Base-by-base conservation (phyloP, 2,329 filamentous ascomycete genomes). In the Fusarium luffae region DNA sequence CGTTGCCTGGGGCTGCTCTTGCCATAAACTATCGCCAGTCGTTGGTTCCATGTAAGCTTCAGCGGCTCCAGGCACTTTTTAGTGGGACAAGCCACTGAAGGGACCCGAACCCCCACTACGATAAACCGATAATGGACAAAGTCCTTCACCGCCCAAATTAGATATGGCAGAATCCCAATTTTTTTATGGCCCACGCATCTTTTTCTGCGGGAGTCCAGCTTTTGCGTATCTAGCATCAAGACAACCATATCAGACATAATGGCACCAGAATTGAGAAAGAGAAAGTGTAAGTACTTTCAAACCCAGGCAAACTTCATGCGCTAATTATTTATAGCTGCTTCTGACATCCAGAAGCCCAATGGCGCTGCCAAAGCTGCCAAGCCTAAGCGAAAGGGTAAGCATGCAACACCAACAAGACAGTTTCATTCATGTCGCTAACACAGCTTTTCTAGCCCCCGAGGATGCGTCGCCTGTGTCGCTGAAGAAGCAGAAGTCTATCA, bases 401-500 rank as follows among this genome's bases (percentile, higher is more conserved):
- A 59, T 14, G 64, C 30, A 47, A 49, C 42, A 27, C 11, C 43
- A 43, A 59, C 27, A 19, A 55, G 19, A 9, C 32, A 21, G 7
- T 14, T 37, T 16, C 40, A 41, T 50, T n/a, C 21, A 28, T 49
- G 27, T 56, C 58, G 43, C 77, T 81, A 68, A 81, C 51, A 23
- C 74, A 4, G 7, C 30, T 19, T 27, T 25, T 27, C 28, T 59
- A 83, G 82, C 83, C n/a, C 72, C 78, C 64, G 83, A 84, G 32
- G 82, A 84, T 72, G 75, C 79, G n/a, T 83, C 81, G 8, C 82
- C 82, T 46, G 78, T 82, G 57, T 79, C 79, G 19, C 55, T 77
- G 54, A 85, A 85, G 77, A 85, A 85, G 77, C 75, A 82, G 57
- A 85, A 84, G 72, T 75, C 83, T 48, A 77, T 75, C 56, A 75